Conservation (phyloP, 495 filamentous ascomycete genomes). For the Parathielavia hyrcaniae region DNA sequence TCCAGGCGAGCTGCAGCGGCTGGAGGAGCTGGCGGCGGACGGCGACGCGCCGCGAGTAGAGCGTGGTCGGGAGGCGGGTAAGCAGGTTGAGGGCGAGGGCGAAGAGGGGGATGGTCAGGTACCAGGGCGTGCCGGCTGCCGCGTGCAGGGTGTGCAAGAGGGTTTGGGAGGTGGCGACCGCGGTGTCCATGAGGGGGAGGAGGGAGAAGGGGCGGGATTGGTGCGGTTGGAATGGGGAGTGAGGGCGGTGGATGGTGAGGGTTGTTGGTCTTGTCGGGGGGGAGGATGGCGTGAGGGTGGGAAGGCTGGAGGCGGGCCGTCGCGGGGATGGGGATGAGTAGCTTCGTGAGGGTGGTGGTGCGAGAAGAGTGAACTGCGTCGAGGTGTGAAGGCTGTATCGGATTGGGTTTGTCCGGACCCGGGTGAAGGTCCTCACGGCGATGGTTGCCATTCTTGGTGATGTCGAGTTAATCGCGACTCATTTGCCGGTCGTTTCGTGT, state of each 20-base stretch:
- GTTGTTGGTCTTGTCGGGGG: conserved; percentile 1
- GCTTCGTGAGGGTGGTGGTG: not conserved
- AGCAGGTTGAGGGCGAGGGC: conserved; percentile 56
- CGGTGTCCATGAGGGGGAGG: conserved; percentile 36
- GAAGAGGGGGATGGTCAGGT: conserved; percentile 59
- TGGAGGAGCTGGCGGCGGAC: conserved; percentile 41
- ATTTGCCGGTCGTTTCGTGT: not conserved
- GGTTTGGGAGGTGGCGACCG: conserved; percentile 47
- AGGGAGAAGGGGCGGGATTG: conserved; percentile 7
- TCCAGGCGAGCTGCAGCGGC: conserved; percentile 52
- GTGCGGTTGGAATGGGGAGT: not conserved
- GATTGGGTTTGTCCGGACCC: not conserved
- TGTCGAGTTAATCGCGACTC: not conserved
- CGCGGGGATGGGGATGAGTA: conserved; percentile 7
- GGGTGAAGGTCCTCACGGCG: conserved; percentile 6
- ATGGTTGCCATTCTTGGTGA: not conserved
- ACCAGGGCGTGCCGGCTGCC: conserved; percentile 61
- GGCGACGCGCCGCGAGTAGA: conserved; percentile 45
- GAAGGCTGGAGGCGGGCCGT: too few species aligned
- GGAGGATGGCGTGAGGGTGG: not conserved
- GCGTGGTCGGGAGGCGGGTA: conserved; percentile 53
- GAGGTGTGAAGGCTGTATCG: not conserved
- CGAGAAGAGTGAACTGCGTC: not conserved
- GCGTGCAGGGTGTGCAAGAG: conserved; percentile 58
- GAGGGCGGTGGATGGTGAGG: not conserved